phyloP scores from a whole-genome alignment of 371 early-diverging fungal species.

The Mucor irregularis region DNA sequence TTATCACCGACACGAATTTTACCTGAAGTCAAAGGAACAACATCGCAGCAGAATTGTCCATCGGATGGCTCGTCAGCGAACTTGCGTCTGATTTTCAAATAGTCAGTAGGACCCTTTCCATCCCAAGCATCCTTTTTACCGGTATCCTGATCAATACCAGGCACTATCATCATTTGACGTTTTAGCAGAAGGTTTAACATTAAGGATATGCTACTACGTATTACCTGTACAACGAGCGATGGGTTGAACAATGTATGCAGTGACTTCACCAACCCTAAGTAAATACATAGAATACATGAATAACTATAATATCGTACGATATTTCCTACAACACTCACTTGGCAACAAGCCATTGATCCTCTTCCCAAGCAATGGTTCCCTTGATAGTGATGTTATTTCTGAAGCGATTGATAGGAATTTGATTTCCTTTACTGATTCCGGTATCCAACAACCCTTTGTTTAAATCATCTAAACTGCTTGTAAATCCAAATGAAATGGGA shows the following conservation, averaged over 20 bases:
- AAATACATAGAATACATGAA: not conserved
- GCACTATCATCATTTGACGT: slow-evolving; percentile 22
- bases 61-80: slow-evolving; percentile 31
- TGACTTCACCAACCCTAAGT: slow-evolving; percentile 44
- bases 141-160: slow-evolving; percentile 50
- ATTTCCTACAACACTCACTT: slow-evolving; percentile 25
- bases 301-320: too few species aligned
- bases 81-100: slow-evolving; percentile 29
- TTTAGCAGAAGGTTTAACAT: not conserved
- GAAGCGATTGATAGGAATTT: slow-evolving; percentile 43
- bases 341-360: slow-evolving; percentile 50
- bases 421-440: slow-evolving; percentile 31
- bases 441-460: slow-evolving; percentile 33
- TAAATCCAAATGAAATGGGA: slow-evolving; percentile 45
- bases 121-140: slow-evolving; percentile 46
- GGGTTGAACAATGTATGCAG: slow-evolving; percentile 42
- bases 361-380: slow-evolving; percentile 50
- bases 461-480: slow-evolving; percentile 30
- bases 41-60: slow-evolving; percentile 50
- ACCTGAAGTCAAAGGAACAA: slow-evolving; percentile 41
- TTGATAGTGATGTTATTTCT: slow-evolving; percentile 45
- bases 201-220: not conserved
- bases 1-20: slow-evolving; percentile 44
- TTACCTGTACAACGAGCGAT: slow-evolving; percentile 47
- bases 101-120: slow-evolving; percentile 28